Evolutionary conservation across 2,329 filamentous ascomycete genomes (phyloP).

Genomic region (Huntiella decipiens): DNA sequence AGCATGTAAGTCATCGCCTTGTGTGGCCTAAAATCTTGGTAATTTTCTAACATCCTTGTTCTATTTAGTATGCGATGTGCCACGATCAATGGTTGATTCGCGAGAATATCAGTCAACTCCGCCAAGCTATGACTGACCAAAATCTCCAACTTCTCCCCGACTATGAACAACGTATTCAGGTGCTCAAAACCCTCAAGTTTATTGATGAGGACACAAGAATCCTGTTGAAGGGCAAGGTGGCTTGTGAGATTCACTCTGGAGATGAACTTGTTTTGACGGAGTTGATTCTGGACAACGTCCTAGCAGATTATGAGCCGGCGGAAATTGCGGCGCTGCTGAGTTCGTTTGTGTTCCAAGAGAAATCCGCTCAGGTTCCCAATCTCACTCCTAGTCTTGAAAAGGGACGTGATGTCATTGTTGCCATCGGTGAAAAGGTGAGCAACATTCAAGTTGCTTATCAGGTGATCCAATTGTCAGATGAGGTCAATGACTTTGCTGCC

Average conservation of each 20-base stretch:
- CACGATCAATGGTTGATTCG: constrained; percentile 94
- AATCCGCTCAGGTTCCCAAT: constrained; percentile 64
- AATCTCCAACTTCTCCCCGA: constrained; percentile 90
- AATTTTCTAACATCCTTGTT: not conserved
- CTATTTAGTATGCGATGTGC: constrained; percentile 65
- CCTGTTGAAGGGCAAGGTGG: constrained; percentile 92
- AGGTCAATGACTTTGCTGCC: constrained; percentile 80
- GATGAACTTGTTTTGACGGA: constrained; percentile 94
- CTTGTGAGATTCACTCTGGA: constrained; percentile 92
- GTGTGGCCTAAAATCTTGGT: not conserved
- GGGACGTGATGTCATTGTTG: constrained; percentile 69
- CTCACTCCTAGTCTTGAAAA: constrained; percentile 66
- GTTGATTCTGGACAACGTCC: constrained; percentile 86
- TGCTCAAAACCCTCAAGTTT: constrained; percentile 80
- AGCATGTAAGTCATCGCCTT: constrained; percentile 47
- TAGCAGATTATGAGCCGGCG: constrained; percentile 85
- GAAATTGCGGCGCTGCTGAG: constrained; percentile 91
- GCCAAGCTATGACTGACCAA: constrained; percentile 82
- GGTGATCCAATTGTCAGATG: constrained; percentile 76
- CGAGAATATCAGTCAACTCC: constrained; percentile 75
- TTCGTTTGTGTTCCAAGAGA: constrained; percentile 94
- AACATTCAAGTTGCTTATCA: constrained; percentile 75
- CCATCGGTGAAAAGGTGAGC: constrained; percentile 85
- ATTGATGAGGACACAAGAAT: constrained; percentile 76
- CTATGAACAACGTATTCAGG: constrained; percentile 85